phyloP scores from a whole-genome alignment of 495 filamentous ascomycete species.

The Aspergillus diversus region DNA sequence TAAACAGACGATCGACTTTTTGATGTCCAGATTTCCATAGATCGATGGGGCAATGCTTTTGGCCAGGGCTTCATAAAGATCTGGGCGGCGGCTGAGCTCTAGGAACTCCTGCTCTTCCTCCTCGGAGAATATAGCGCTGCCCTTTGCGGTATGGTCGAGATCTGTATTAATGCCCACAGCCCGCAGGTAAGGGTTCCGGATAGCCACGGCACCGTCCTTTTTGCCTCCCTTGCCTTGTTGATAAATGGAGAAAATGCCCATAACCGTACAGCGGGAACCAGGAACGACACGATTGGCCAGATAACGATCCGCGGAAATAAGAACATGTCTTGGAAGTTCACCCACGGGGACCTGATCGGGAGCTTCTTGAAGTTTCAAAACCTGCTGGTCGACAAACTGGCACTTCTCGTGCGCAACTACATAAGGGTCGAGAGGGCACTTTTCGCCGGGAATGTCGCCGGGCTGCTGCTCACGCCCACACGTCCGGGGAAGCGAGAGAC shows the following conservation, averaged over 20 bases:
- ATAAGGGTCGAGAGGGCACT: constrained; percentile 93
- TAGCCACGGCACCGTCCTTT: constrained; percentile 84
- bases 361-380: constrained; percentile 97
- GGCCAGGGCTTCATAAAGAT: constrained; percentile 88
- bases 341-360: constrained; percentile 98
- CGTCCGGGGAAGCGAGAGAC: constrained; percentile 76
- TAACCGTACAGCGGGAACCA: constrained; percentile 90
- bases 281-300: constrained; percentile 95
- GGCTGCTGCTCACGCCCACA: constrained; percentile 66
- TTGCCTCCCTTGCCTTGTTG: constrained; percentile 78
- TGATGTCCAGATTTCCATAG: constrained; percentile 95
- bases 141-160: constrained; percentile 86
- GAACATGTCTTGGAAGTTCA: constrained; percentile 91
- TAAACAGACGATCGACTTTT: constrained; percentile 97
- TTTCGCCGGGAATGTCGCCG: constrained; percentile 61
- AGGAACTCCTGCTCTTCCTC: constrained; percentile 98
- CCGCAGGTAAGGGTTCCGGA: constrained; percentile 94
- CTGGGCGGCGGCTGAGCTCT: constrained; percentile 86
- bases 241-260: constrained; percentile 98
- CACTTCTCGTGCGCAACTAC: constrained; percentile 94
- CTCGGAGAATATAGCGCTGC: constrained; percentile 83
- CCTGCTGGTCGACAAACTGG: constrained; percentile 96
- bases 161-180: constrained; percentile 92
- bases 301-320: constrained; percentile 94
- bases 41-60: constrained; percentile 97